These are phyloP conservation scores for Jatropha multifida DNA, from an alignment of 441 rosid genomes.

Conservation along the genomic window DNA sequence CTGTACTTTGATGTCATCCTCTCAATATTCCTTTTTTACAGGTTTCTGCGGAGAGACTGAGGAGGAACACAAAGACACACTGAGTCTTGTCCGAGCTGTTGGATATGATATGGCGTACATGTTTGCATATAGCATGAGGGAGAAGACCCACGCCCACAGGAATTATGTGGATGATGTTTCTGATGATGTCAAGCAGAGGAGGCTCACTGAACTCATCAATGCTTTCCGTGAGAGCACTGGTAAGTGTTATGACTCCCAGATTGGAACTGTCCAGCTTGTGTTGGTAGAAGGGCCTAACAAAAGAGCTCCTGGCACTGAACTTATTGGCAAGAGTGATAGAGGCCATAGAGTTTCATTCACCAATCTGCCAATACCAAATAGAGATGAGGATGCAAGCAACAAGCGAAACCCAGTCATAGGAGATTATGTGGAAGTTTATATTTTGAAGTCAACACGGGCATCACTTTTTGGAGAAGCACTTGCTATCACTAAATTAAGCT, in stretches of 20 bases:
- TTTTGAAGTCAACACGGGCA: slow-evolving; percentile 63
- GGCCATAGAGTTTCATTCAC: slow-evolving; percentile 73
- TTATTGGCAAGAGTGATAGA: slow-evolving; percentile 84
- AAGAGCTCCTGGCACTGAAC: slow-evolving; percentile 82
- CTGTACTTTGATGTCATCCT: slow-evolving; percentile 11
- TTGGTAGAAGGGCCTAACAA: slow-evolving; percentile 90
- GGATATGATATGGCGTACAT: slow-evolving; percentile 92
- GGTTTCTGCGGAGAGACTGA: slow-evolving; percentile 97
- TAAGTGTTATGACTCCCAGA: slow-evolving; percentile 64
- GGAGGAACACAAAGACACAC: slow-evolving; percentile 76
- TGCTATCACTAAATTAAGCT: slow-evolving; percentile 64
- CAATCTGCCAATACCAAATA: slow-evolving; percentile 42
- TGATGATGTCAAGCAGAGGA: slow-evolving; percentile 81
- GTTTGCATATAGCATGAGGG: slow-evolving; percentile 98
- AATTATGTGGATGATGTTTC: slow-evolving; percentile 74
- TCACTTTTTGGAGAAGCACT: slow-evolving; percentile 76
- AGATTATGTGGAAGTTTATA: slow-evolving; percentile 74
- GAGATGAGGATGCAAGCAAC: slow-evolving; percentile 23
- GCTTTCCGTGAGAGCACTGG: slow-evolving; percentile 82
- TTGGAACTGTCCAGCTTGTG: slow-evolving; percentile 69
- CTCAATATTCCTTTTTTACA: slow-evolving; percentile 23
- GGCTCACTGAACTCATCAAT: slow-evolving; percentile 74
- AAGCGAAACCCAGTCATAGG: slow-evolving; percentile 60
- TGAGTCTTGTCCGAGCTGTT: slow-evolving; percentile 64
- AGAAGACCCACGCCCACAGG: slow-evolving; percentile 88